Evolutionary conservation across 441 rosid species (phyloP).

Genomic region (Bruguiera hainesii): DNA sequence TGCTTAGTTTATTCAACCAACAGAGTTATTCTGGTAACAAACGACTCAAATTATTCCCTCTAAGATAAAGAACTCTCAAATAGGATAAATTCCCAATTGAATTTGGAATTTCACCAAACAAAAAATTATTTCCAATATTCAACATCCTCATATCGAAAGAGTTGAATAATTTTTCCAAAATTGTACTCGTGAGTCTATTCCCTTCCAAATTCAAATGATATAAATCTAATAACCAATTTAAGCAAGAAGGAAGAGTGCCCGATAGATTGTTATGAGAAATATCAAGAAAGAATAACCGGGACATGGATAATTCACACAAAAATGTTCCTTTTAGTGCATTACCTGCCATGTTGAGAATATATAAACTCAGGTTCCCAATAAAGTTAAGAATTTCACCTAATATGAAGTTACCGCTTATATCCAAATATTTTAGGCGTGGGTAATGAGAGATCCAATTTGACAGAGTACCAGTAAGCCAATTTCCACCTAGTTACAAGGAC

Average conservation of each 20-base stretch:
- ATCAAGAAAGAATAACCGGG: not conserved
- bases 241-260: not conserved
- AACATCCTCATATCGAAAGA: not conserved
- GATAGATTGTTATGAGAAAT: not conserved
- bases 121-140: not conserved
- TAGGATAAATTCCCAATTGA: not conserved
- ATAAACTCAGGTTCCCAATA: too few species aligned
- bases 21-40: too few species aligned
- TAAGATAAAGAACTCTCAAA: not conserved
- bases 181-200: not conserved
- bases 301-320: not conserved
- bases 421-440: not conserved
- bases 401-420: not conserved
- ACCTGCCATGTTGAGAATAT: not conserved
- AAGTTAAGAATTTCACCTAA: conserved; percentile 1
- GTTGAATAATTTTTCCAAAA: not conserved
- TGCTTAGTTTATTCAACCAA: too few species aligned
- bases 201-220: not conserved
- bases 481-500: too few species aligned
- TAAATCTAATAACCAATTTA: not conserved
- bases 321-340: not conserved
- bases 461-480: not conserved
- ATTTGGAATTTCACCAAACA: not conserved
- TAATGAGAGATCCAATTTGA: not conserved
- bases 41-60: too few species aligned